Conservation (phyloP, 2,329 filamentous ascomycete species). For the Colletotrichum sp. region DNA sequence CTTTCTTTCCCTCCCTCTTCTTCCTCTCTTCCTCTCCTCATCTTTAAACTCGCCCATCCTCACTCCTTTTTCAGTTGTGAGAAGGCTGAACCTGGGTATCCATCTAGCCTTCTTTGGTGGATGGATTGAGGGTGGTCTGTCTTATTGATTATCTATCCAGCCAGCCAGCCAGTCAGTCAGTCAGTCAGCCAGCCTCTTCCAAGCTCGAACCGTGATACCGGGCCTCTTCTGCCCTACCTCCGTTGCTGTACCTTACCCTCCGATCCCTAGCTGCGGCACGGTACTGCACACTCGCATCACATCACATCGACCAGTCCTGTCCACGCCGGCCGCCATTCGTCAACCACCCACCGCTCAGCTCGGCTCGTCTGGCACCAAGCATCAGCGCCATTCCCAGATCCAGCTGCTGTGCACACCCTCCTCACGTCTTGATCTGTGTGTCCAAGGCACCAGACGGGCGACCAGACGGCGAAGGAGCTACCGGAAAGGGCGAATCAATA, state of each 20-base stretch:
- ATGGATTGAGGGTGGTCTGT: not conserved
- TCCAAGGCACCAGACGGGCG: not conserved
- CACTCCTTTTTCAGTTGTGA: not conserved
- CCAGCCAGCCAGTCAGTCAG: not conserved
- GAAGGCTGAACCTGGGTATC: not conserved
- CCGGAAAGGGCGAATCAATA: not conserved
- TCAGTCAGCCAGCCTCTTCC: not conserved
- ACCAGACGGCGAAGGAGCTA: not conserved
- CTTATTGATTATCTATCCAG: not conserved
- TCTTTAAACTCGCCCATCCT: not conserved
- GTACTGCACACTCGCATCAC: constrained; percentile 15
- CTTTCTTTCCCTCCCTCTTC: not conserved
- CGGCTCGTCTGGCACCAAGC: not conserved
- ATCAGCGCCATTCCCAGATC: not conserved
- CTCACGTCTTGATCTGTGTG: not conserved
- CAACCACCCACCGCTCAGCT: not conserved
- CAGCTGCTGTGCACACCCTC: not conserved
- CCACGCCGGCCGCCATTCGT: not conserved
- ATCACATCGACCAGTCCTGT: constrained; percentile 1
- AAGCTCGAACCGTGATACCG: constrained; percentile 9
- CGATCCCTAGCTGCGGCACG: constrained; percentile 12
- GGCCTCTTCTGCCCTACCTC: not conserved
- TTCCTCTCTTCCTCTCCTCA: not conserved
- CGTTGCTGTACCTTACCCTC: not conserved
- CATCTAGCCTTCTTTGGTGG: not conserved